A percentile compares a stretch with the other conserved stretches of the same genome.
phyloP scores from a whole-genome alignment of 1,284 basidiomycete genomes.

The Pascua guehoae region DNA sequence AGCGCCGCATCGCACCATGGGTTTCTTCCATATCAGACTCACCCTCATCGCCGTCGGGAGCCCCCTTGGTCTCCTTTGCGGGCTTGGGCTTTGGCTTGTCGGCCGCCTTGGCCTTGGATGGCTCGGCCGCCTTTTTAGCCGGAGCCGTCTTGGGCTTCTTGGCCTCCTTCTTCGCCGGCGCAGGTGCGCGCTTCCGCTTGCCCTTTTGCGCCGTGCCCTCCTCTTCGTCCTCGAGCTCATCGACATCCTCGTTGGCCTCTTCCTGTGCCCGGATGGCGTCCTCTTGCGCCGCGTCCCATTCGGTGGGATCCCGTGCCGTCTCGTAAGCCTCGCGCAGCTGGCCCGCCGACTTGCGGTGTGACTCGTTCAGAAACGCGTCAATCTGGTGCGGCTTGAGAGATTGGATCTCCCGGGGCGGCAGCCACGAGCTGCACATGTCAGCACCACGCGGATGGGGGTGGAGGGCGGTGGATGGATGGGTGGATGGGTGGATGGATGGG shows the following conservation, averaged over 20 bases:
- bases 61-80: constrained; percentile 27
- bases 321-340: constrained; percentile 77
- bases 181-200: constrained; percentile 54
- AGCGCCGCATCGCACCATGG: constrained; percentile 21
- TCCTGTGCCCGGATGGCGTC: constrained; percentile 58
- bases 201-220: constrained; percentile 56
- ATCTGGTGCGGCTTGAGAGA: constrained; percentile 76
- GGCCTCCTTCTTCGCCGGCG: constrained; percentile 51
- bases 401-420: constrained; percentile 74
- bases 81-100: constrained; percentile 43
- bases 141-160: constrained; percentile 55
- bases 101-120: constrained; percentile 51
- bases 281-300: constrained; percentile 58
- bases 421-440: constrained; percentile 67
- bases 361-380: constrained; percentile 71
- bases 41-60: constrained; percentile 25
- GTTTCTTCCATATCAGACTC: constrained; percentile 8
- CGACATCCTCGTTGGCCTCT: constrained; percentile 57
- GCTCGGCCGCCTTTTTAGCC: constrained; percentile 31
- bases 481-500: constrained; percentile 5
- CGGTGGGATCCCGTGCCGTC: constrained; percentile 72
- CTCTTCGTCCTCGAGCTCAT: constrained; percentile 60
- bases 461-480: constrained; percentile 4
- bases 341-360: constrained; percentile 63
- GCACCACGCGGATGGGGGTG: background rate